Evolutionary conservation across 2,329 filamentous ascomycete genomes (phyloP), one percentile per base, ranked within the genome.

Genomic region (Monosporascus cannonballus): DNA sequence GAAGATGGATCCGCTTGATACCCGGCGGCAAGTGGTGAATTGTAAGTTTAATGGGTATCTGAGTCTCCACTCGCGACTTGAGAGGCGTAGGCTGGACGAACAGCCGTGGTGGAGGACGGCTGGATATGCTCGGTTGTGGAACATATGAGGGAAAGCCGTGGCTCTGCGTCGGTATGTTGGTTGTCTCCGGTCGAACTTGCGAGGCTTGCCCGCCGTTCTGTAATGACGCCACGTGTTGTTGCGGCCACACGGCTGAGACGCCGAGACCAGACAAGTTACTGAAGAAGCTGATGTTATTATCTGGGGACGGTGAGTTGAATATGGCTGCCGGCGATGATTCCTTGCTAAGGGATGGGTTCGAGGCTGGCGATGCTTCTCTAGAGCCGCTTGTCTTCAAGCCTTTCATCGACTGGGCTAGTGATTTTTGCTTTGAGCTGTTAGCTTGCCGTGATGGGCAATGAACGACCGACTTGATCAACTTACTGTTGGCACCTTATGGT

Each of bases 61-160:
- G 94, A 0, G 94, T 97, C 73, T 99, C 94, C 18, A 97, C 94
- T 22, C 94, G 85, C 17, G 92, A 96, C 71, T 96, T 97, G 52
- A 83, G 67, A 5, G 86, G 86, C 3, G 83, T 88, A 5, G 84
- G 83, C 56, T 85, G 78, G 44, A 89, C 81, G 14, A 78, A 80
- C 39, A 89, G 68, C 49, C 72, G 71, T 49, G 70, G 77, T 18
- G 59, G 57, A 30, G 52, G 54, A 18, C 27, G 30, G 14, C 56
- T 52, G 39, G 54, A 49, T 17, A 56, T 46, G 36, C 39, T 52
- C 22, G 51, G 47, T 18, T 56, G 54, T 20, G 57, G 56, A 17
- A 57, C 52, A 39, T 56, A 57, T 8, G 57, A 47, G 14, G 60
- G 53, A n/a, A 57, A 51, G 18, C 52, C 55, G 47, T 62, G 57